Base-by-base conservation (phyloP, 768 basidiomycete genomes). In the Porphyrellus cyaneotinctus region DNA sequence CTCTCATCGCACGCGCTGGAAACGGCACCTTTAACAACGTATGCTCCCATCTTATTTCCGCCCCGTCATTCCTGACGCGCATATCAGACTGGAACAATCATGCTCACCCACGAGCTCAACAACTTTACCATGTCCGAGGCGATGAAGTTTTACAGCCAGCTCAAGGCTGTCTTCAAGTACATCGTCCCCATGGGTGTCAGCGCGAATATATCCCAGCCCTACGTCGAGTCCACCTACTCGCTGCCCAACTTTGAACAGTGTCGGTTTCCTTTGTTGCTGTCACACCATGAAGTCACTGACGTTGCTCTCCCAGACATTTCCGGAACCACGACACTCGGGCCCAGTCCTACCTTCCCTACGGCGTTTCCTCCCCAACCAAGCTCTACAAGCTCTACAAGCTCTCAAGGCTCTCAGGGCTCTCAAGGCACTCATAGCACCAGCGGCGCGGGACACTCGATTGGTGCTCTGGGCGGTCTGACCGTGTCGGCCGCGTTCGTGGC, bases 61-160 rank as follows among this genome's bases (percentile, higher is more conserved):
- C 15, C 9, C 11, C 10, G 6, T 1, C 41, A 41, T 38, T 15
- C 23, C 31, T 49, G 28, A 53, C 36, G 12, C n/a, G 4, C 22
- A 20, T 2, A 9, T 1, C 45, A 80, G 79, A 59, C 37, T 15
- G 82, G 82, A 4, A 73, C 75, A 0, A 81, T 83, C 53, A 72
- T 83, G 45, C 65, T 84, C 49, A 77, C 78, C 5, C 83, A 85
- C 52, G 83, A 85, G 52, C 59, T 84, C 52, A 79, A 80, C 60
- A 80, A 80, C 54, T 82, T 71, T 54, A 84, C 83, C 5, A 83
- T 85, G 83, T 60, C 64, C n/a, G 73, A 79, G 58, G 83, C 83
- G 1, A 59, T 81, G n/a, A 76, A 79, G 46, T 79, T 68, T 55
- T 78, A 83, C 53, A 59, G 69, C 2, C 66, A 67, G 50, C 66